A percentile compares a stretch with the other conserved stretches of the same genome.
These are phyloP conservation scores for Penicillium antarcticum DNA, from an alignment of 495 filamentous ascomycete species.

Conservation along the genomic window DNA sequence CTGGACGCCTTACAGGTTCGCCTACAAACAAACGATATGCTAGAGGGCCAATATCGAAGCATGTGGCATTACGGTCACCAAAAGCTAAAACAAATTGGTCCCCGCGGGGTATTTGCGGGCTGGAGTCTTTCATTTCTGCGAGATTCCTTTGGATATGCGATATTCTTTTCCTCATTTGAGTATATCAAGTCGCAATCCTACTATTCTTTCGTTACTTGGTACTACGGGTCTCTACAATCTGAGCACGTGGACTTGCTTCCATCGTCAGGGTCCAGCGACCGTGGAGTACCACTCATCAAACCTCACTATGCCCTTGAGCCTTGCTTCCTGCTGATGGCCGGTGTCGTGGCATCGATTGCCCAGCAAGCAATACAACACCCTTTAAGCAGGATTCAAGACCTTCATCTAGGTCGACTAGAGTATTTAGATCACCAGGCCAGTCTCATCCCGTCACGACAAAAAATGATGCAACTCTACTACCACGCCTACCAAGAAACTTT, in stretches of 20 bases:
- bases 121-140: slow-evolving; percentile 75
- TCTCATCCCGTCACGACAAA: slow-evolving; percentile 36
- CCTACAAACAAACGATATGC: slow-evolving; percentile 66
- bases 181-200: slow-evolving; percentile 82
- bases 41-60: slow-evolving; percentile 64
- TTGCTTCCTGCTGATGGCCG: slow-evolving; percentile 72
- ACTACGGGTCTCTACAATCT: slow-evolving; percentile 59
- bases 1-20: slow-evolving; percentile 85
- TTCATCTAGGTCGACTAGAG: slow-evolving; percentile 78
- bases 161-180: slow-evolving; percentile 87
- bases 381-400: slow-evolving; percentile 65
- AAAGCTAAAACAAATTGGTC: slow-evolving; percentile 75
- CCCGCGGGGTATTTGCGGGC: slow-evolving; percentile 78
- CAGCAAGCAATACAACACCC: slow-evolving; percentile 83
- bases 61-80: slow-evolving; percentile 78
- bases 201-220: slow-evolving; percentile 74
- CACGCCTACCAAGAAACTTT: slow-evolving; percentile 75
- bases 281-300: slow-evolving; percentile 56
- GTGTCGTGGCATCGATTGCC: slow-evolving; percentile 67
- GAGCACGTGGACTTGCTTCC: slow-evolving; percentile 29
- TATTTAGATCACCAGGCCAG: slow-evolving; percentile 67
- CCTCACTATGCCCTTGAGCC: slow-evolving; percentile 88
- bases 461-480: slow-evolving; percentile 65
- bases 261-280: slow-evolving; percentile 21
- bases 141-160: slow-evolving; percentile 75